Conservation (phyloP, 169 alveolate genomes). For the Neospora caninum region DNA sequence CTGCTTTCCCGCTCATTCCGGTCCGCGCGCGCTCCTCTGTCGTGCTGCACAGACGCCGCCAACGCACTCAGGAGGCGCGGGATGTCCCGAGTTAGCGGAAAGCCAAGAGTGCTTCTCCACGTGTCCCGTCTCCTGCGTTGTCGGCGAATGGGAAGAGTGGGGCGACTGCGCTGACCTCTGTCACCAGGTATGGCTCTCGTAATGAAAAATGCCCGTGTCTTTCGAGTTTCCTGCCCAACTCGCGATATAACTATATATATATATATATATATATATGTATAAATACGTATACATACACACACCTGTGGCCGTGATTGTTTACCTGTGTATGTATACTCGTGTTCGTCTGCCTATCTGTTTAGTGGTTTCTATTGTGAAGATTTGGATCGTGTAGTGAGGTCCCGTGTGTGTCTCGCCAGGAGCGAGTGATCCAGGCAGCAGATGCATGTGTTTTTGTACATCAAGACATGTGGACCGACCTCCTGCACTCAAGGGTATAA, state of each 20-base stretch:
- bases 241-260: background rate
- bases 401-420: too few relatives aligned
- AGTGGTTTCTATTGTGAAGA: too few relatives aligned
- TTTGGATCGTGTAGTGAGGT: too few relatives aligned
- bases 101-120: conserved; percentile 43
- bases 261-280: background rate
- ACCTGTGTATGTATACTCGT: too few relatives aligned
- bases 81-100: conserved; percentile 54
- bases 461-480: too few relatives aligned
- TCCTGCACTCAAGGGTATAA: too few relatives aligned
- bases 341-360: too few relatives aligned
- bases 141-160: conserved; percentile 69
- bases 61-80: background rate
- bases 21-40: background rate
- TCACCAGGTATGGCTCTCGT: conserved; percentile 35
- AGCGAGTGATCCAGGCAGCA: too few relatives aligned
- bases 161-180: conserved; percentile 53
- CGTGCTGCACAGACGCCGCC: background rate
- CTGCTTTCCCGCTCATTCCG: too few relatives aligned
- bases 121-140: conserved; percentile 55
- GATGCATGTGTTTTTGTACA: too few relatives aligned
- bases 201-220: background rate
- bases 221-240: background rate
- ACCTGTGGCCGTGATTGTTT: too few relatives aligned
- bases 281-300: background rate